Conservation (phyloP, 495 filamentous ascomycete genomes). For the Elaphomyces granulatus region DNA sequence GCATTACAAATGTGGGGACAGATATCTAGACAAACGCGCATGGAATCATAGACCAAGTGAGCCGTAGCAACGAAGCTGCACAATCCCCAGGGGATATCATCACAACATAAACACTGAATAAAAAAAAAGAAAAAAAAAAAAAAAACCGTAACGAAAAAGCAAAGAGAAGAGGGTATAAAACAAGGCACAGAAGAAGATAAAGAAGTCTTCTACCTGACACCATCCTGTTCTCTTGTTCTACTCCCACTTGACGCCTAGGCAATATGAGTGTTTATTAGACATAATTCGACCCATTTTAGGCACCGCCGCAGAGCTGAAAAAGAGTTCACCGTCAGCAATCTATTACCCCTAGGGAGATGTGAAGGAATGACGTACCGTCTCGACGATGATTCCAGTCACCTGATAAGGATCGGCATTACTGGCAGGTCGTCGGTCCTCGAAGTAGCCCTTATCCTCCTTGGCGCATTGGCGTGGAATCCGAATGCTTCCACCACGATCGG, state of each 20-base stretch:
- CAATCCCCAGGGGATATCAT: too few species aligned
- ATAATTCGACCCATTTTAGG: slow-evolving; percentile 26
- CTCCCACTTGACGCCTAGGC: slow-evolving; percentile 32
- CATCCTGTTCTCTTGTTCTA: slow-evolving; percentile 27
- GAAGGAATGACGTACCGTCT: slow-evolving; percentile 35
- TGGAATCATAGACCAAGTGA: too few species aligned
- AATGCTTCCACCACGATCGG: slow-evolving; percentile 87
- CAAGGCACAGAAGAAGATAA: too few species aligned
- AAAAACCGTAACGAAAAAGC: too few species aligned
- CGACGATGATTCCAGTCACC: slow-evolving; percentile 85
- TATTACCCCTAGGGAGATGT: not conserved
- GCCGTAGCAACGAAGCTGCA: too few species aligned
- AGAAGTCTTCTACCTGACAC: too few species aligned
- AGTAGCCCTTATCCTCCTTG: slow-evolving; percentile 94
- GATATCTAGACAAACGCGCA: too few species aligned
- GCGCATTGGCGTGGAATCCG: slow-evolving; percentile 85
- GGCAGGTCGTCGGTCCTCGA: slow-evolving; percentile 90
- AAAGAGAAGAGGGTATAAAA: too few species aligned
- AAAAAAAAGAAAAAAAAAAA: too few species aligned
- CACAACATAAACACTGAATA: too few species aligned
- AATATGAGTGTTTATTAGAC: slow-evolving; percentile 35
- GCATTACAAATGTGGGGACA: too few species aligned
- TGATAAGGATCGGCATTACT: slow-evolving; percentile 96
- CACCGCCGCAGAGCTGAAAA: slow-evolving; percentile 28
- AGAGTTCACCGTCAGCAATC: slow-evolving; percentile 3